Percentiles rank a stretch among this genome's conserved stretches.
Conservation (phyloP, 208 protist species). For the Leishmania tarentolae region DNA sequence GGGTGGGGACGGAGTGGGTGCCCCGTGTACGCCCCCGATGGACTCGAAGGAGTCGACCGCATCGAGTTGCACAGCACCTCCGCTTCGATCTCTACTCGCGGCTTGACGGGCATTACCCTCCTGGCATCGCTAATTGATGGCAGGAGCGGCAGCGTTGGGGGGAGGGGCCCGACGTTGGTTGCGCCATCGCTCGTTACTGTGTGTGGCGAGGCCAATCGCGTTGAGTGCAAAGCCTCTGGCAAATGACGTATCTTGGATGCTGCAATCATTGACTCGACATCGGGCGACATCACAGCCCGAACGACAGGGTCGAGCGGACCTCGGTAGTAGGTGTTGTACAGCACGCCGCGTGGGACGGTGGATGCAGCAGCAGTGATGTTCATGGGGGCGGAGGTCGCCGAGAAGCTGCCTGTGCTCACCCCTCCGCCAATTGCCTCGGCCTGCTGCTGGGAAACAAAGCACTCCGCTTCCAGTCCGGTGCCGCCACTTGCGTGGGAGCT, state of each 20-base stretch:
- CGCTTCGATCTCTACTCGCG: background rate
- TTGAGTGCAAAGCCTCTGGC: slow-evolving; percentile 2
- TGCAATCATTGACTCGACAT: slow-evolving; percentile 47
- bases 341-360: slow-evolving; percentile 7
- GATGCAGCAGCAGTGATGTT: slow-evolving; percentile 15
- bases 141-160: background rate
- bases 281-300: slow-evolving; percentile 44
- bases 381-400: slow-evolving; percentile 9
- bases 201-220: background rate
- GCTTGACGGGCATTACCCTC: background rate
- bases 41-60: background rate
- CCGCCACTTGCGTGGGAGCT: slow-evolving; percentile 22
- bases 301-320: slow-evolving; percentile 63
- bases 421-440: background rate
- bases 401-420: slow-evolving; percentile 9
- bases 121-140: background rate
- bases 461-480: slow-evolving; percentile 7
- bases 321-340: slow-evolving; percentile 53
- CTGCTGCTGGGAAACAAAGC: slow-evolving; percentile 4
- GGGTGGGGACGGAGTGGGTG: background rate
- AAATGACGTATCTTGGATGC: slow-evolving; percentile 18
- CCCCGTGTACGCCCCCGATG: background rate
- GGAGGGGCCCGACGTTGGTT: background rate
- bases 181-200: background rate
- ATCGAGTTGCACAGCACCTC: background rate